Evolutionary conservation across 345 rosid species (phyloP).

Genomic region (Eucalyptus polybractea): DNA sequence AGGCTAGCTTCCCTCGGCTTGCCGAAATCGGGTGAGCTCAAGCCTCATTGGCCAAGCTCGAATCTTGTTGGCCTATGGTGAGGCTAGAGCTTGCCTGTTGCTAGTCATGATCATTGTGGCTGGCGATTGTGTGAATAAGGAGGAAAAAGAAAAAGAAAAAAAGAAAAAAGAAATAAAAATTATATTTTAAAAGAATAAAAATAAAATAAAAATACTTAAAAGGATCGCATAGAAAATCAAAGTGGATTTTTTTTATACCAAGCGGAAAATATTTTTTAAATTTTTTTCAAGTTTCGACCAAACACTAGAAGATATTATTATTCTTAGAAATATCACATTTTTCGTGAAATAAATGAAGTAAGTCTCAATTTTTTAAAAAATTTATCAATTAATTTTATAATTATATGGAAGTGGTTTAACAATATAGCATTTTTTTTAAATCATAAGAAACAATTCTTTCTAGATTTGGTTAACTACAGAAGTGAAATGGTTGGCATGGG

Average conservation of each 20-base stretch:
- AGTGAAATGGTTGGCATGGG: no score
- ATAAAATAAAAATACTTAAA: not conserved
- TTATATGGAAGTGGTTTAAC: not conserved
- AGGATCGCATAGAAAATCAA: not conserved
- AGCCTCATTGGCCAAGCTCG: not conserved
- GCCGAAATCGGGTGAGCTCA: fast-evolving
- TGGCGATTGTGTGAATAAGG: fast-evolving
- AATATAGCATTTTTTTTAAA: no score
- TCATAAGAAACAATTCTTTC: no score
- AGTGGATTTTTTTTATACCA: no score
- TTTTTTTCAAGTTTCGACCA: no score
- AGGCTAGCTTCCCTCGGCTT: no score
- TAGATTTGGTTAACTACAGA: not conserved
- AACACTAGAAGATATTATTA: not conserved
- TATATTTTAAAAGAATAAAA: no score
- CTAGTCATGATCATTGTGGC: not conserved
- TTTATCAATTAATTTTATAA: no score
- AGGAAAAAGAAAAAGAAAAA: fast-evolving
- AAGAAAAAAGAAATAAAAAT: fast-evolving
- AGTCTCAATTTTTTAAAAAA: not conserved
- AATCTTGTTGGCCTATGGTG: fast-evolving
- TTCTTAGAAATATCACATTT: no score
- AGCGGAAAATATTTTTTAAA: no score
- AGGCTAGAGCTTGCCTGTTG: not conserved
- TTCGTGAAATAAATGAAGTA: no score